phyloP scores from a whole-genome alignment of 768 basidiomycete species.

The Chlorophyllum brunneum region DNA sequence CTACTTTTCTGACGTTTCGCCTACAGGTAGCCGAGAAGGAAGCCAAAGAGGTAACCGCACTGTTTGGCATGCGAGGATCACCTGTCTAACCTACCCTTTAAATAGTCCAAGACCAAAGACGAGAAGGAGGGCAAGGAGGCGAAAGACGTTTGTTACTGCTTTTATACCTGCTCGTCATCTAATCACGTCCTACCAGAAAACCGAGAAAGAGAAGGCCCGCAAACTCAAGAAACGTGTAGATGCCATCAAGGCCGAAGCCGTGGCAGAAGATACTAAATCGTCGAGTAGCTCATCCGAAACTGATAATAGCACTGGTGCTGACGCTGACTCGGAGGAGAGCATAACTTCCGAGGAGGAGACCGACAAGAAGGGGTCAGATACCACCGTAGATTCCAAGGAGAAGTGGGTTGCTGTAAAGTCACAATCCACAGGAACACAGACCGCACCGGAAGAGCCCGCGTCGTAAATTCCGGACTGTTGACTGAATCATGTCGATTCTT shows the following conservation, averaged over 20 bases:
- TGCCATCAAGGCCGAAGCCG: constrained; percentile 39
- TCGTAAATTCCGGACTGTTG: not conserved
- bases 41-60: constrained; percentile 35
- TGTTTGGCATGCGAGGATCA: not conserved
- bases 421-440: constrained; percentile 22
- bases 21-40: constrained; percentile 18
- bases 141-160: constrained; percentile 45
- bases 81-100: not conserved
- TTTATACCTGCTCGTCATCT: not conserved
- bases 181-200: constrained; percentile 42
- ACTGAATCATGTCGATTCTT: not conserved
- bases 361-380: constrained; percentile 36
- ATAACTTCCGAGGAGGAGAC: constrained; percentile 71
- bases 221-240: constrained; percentile 33
- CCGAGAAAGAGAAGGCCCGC: constrained; percentile 30
- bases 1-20: not conserved
- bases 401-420: constrained; percentile 79
- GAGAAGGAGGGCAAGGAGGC: constrained; percentile 50
- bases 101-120: constrained; percentile 24
- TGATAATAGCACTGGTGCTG: constrained; percentile 56
- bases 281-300: constrained; percentile 52
- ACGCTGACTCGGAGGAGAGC: constrained; percentile 75
- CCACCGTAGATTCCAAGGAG: constrained; percentile 44
- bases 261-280: constrained; percentile 22
- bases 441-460: constrained; percentile 1